Base-by-base conservation (phyloP, 2,329 filamentous ascomycete genomes). In the Botrytis sinoallii region DNA sequence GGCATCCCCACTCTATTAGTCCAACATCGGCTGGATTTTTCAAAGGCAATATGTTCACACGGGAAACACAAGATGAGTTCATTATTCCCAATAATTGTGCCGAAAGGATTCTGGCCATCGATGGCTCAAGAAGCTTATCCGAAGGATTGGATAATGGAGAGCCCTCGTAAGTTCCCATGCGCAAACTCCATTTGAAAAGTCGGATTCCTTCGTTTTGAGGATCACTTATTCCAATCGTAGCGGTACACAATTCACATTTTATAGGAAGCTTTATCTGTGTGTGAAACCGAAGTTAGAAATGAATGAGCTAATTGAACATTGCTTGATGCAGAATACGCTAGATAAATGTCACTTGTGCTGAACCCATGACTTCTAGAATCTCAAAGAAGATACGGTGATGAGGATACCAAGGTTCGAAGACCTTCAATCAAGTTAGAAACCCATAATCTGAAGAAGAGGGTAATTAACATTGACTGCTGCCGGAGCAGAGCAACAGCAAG, bases 361-460 rank as follows among this genome's bases (percentile, higher is more conserved):
- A 88, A 88, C 85, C 83, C 84, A 81, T 80, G 80, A 80, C 75
- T 83, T 84, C 84, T 84, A 82, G 82, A 76, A 78, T 86, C 86
- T 84, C 83, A 82, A 81, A 80, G 85, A 85, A 84, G 81, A 80
- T 79, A 82, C 76, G 76, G 78, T 83, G 84, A 57, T 42, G 85
- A 86, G 14, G 86, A 79, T 73, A 73, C 78, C 82, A 84, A 86
- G 85, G 82, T 79, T 76, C 80, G 61, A 32, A 64, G 76, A 74
- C 76, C 75, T 74, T 75, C 73, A 74, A 72, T 76, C 74, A 75
- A 75, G 70, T 69, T 78, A 78, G 77, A 76, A 85, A 85, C 85
- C 87, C 85, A 77, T 81, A 78, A 76, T 79, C 75, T 68, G 48
- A 76, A 78, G 79, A 80, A 79, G 75, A 81, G 83, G 84, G 82